A percentile compares a stretch with the other conserved stretches of the same genome.
These are phyloP conservation scores for Xylaria hypoxylon DNA, from an alignment of 2,329 filamentous ascomycete species.

Conservation along the genomic window DNA sequence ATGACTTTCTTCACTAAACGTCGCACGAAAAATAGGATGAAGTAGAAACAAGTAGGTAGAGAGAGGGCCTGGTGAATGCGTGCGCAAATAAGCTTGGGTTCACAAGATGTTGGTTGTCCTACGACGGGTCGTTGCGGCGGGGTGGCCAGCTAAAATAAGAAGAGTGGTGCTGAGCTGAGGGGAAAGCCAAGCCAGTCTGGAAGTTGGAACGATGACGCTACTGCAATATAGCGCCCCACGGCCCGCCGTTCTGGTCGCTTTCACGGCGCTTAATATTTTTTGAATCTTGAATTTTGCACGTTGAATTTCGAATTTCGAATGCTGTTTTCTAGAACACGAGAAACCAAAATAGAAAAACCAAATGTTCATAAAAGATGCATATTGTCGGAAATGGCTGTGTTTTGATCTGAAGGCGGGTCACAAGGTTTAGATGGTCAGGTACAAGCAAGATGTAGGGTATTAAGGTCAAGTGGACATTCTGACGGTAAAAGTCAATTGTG, in stretches of 20 bases:
- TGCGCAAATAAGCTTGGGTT: constrained; percentile 19
- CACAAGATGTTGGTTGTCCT: constrained; percentile 4
- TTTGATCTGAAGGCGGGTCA: constrained; percentile 33
- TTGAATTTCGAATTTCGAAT: background rate
- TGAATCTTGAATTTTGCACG: background rate
- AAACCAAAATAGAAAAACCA: background rate
- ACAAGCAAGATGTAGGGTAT: constrained; percentile 11
- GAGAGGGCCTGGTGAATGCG: constrained; percentile 1
- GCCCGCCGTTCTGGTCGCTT: constrained; percentile 22
- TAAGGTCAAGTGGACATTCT: constrained; percentile 35
- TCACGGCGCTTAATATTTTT: constrained; percentile 6
- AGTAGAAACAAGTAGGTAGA: background rate
- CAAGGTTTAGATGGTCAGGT: constrained; percentile 30
- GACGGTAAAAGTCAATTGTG: constrained; percentile 20
- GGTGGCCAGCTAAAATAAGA: constrained; percentile 15
- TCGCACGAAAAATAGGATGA: background rate
- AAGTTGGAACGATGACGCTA: constrained; percentile 36
- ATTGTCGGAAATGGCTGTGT: constrained; percentile 13
- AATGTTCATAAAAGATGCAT: constrained; percentile 2
- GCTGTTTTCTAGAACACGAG: background rate
- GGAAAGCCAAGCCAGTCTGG: constrained; percentile 21
- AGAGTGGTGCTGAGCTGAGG: constrained; percentile 31
- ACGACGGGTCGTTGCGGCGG: constrained; percentile 25
- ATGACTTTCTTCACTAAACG: constrained; percentile 5
- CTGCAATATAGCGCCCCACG: constrained; percentile 22